Evolutionary conservation across 768 basidiomycete species (phyloP), one percentile per base, ranked within the genome.

Genomic region (Suillus weaverae): DNA sequence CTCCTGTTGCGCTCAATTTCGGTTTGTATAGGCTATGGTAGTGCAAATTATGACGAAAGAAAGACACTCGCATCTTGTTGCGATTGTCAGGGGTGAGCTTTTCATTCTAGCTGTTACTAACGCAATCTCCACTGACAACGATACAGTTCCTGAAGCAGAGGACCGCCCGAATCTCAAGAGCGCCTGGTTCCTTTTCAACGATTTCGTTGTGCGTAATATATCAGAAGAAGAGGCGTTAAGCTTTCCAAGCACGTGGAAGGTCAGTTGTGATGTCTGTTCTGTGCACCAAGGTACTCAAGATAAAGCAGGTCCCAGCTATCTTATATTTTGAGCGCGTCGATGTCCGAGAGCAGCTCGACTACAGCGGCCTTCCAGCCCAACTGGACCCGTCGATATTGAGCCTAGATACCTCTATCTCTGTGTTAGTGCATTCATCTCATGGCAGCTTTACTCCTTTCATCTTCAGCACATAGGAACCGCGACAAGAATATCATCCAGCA

Each of bases 161-260:
- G 75, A 71, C 9, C 71, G 79, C 13, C 63, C 72, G 1, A 76
- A 80, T 61, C 68, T 68, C 22, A 70, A 68, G 30, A 88, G 86
- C 62, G 86, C 87, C 1, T 99, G 97, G 97, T 90, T 90, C 70
- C 76, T 99, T 62, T 99, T 99, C 86, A 99, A 99, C 72, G 97
- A 99, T 72, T 99, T 99, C 72, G 83, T 89, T 1, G 97, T 99
- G 14, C 82, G 83, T 56, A 92, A 92, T 63, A 86, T 98, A 36
- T 80, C 90, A 2, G 92, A 97, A 76, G 84, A 88, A 39, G 95
- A 98, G 70, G 97, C 93, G 1, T 77, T 99, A 64, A 89, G 89
- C 70, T 95, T 97, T 72, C 87, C 91, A 10, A 88, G 84, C n/a
- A 83, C 81, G 54, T 99, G 97, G 97, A 99, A 99, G 86, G 96